Evolutionary conservation across 768 basidiomycete species (phyloP), one percentile per base, ranked within the genome.

Genomic region (Naematelia encephala): DNA sequence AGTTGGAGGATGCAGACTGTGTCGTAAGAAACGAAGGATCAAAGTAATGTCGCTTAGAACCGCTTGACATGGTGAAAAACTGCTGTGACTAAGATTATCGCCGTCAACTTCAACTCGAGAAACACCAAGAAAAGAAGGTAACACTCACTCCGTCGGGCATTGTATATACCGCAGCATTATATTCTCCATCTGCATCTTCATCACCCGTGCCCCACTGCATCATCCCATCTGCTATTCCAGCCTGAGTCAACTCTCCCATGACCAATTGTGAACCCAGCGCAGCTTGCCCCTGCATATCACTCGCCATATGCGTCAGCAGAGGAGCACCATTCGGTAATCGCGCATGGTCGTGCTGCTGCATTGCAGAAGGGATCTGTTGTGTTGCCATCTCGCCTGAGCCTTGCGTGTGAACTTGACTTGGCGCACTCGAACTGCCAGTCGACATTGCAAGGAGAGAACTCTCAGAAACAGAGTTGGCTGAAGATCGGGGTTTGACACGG

Each of bases 141-240:
- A 34, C 45, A 62, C 66, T 47, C 46, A 68, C 66, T n/a, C 58
- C 59, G 22, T 62, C 66, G 2, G 56, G 28, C 26, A 68, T 55
- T 10, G 54, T 52, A 42, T 64, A 68, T 16, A 39, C 34, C 22
- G 66, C 54, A 2, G 52, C 54, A 14, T 68, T 62, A 25, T 56
- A 68, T 23, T 67, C 66, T 22, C 60, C 63, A 27, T 67, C 62
- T 2, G 57, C 56, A 51, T 63, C 62, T 13, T 61, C 62, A 4
- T 57, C 66, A 12, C 44, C 57, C n/a, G 59, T 53, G n/a, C 57
- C 54, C 66, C 66, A 68, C 16, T 43, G 56, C 39, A 64, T 55
- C 26, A 67, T 39, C 11, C 59, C 61, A 23, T 51, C 51, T 34
- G 61, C 64, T 22, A 52, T 46, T 39, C 34, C 34, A 39, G 34